Base-by-base conservation (phyloP, 1,284 basidiomycete genomes). In the Ustilago crameri region DNA sequence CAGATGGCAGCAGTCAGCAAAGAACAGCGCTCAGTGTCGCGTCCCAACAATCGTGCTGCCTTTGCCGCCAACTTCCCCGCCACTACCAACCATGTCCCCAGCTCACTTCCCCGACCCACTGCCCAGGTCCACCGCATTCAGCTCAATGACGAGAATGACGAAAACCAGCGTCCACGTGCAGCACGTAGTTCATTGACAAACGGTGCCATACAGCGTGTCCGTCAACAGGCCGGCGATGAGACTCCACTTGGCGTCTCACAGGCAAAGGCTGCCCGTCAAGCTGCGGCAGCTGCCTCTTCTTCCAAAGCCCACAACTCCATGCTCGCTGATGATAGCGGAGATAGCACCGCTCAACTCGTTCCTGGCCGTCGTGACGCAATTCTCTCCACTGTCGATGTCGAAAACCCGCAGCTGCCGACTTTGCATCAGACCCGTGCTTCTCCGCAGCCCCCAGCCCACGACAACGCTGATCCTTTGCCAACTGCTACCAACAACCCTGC, bases 1-100 rank as follows among this genome's bases (percentile, higher is more conserved):
- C 57, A 66, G 55, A 72, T 72, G 69, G 69, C 69, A 23, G 58
- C 68, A n/a, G 61, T 45, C 2, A 60, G 58, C 20, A 57, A 61
- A n/a, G 69, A 72, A 26, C 55, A 58, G 26, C 58, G 62, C 14
- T 67, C 64, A 0, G 57, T 46, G 15, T 52, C 64, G 15, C 64
- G 58, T 26, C 64, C 64, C 27, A 27, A 45, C 53, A 60, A 67
- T 10, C 52, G 62, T 18, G 68, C 56, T 49, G 57, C 50, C 9
- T 64, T 70, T 40, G 26, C 66, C 17, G 53, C 63, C 14, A 58
- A 63, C 20, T 63, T 58, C 34, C 55, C 64, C 5, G 51, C 52
- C 42, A 41, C 57, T 26, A 47, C 52, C 44, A 58, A 43, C 27
- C 41, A 22, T 4, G 58, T 71, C 5, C 68, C 68, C 15, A 61